These are phyloP conservation scores for Amoebophrya sp. DNA, from an alignment of 169 alveolate genomes.

Conservation along the genomic window DNA sequence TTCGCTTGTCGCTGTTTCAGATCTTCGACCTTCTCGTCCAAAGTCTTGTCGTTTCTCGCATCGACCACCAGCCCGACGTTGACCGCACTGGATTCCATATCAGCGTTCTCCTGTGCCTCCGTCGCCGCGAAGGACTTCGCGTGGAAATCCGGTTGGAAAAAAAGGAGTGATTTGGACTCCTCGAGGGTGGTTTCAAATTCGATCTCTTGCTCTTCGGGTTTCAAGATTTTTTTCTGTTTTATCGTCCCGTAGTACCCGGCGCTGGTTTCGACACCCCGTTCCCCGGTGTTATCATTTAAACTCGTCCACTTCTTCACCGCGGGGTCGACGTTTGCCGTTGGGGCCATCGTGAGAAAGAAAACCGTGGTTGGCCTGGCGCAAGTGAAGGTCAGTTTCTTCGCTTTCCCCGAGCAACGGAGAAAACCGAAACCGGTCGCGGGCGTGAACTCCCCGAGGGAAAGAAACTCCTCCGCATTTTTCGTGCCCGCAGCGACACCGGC, in stretches of 20 bases:
- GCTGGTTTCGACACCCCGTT: neutral
- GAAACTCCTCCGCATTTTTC: neutral
- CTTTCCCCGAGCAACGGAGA: neutral
- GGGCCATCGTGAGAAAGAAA: neutral
- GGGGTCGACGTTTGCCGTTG: neutral
- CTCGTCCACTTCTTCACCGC: neutral
- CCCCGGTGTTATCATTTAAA: neutral
- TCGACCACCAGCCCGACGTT: neutral
- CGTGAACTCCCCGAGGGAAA: neutral
- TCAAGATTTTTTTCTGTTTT: neutral
- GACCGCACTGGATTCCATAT: neutral
- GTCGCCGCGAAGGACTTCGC: neutral
- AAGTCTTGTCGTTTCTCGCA: neutral
- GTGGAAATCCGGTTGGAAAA: neutral
- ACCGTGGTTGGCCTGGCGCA: neutral
- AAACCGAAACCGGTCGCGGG: neutral
- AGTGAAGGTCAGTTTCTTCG: neutral
- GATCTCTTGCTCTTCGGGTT: neutral
- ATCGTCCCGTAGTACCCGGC: neutral
- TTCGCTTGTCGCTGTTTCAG: neutral
- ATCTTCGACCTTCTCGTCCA: neutral
- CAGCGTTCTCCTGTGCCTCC: neutral
- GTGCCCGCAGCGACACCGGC: neutral
- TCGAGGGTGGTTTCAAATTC: neutral
- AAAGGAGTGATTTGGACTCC: neutral